phyloP scores from a whole-genome alignment of 805 yeast genomes.

The Clavispora carvajalis region DNA sequence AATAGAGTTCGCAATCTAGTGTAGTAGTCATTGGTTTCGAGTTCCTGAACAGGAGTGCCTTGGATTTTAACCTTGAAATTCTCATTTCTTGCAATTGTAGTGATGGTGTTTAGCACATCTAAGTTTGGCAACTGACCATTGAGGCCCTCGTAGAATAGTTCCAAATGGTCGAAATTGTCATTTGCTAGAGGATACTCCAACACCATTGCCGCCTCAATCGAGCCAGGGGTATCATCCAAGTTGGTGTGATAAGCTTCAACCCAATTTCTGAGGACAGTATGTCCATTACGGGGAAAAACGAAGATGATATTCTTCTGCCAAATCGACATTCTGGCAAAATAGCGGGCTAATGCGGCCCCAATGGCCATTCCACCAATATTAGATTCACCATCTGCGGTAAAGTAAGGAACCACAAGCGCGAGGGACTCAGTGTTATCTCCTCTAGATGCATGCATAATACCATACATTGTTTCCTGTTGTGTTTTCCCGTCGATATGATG shows the following conservation, averaged over 20 bases:
- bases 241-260: slow-evolving; percentile 88
- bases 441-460: slow-evolving; percentile 83
- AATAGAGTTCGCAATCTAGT: slow-evolving; percentile 55
- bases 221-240: slow-evolving; percentile 85
- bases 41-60: slow-evolving; percentile 42
- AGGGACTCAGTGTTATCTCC: slow-evolving; percentile 96
- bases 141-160: slow-evolving; percentile 76
- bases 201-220: slow-evolving; percentile 85
- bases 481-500: slow-evolving; percentile 28
- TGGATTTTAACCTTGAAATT: slow-evolving; percentile 67
- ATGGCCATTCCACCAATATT: slow-evolving; percentile 82
- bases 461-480: slow-evolving; percentile 47
- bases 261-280: slow-evolving; percentile 73
- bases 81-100: slow-evolving; percentile 70
- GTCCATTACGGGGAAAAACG: slow-evolving; percentile 73
- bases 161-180: slow-evolving; percentile 71
- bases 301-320: slow-evolving; percentile 94
- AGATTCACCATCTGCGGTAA: slow-evolving; percentile 52
- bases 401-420: slow-evolving; percentile 88
- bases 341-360: slow-evolving; percentile 67
- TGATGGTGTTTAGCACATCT: slow-evolving; percentile 80
- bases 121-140: slow-evolving; percentile 95
- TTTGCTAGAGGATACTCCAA: slow-evolving; percentile 65
- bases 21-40: slow-evolving; percentile 44
- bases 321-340: slow-evolving; percentile 77